These are phyloP conservation scores for Beta vulgaris DNA, from an alignment of 148 eudicot species.

Conservation along the genomic window DNA sequence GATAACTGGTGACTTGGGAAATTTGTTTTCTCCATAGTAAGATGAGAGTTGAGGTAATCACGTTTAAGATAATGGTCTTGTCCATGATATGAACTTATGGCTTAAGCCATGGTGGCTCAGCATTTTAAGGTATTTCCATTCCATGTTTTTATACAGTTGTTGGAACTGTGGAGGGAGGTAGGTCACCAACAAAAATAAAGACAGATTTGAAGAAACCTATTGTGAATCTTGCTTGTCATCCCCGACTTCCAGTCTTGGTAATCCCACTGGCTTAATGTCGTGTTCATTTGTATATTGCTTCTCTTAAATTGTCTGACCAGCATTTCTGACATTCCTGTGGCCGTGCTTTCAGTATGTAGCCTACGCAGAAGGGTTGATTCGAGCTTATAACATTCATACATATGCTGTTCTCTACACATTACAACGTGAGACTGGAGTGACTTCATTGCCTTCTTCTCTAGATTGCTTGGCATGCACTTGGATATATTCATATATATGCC, in stretches of 20 bases:
- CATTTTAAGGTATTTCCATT: background rate
- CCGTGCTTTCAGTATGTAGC: conserved; percentile 77
- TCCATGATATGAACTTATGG: background rate
- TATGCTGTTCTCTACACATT: conserved; percentile 93
- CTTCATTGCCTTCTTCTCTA: background rate
- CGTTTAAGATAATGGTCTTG: background rate
- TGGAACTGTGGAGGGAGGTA: conserved; percentile 98
- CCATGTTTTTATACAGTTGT: conserved; percentile 52
- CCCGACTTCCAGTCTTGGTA: conserved; percentile 94
- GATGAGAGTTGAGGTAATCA: background rate
- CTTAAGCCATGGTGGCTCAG: background rate
- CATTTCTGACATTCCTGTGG: conserved; percentile 17
- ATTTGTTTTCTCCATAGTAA: background rate
- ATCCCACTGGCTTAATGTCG: conserved; percentile 14
- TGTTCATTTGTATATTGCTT: background rate
- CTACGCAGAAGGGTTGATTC: conserved; percentile 88
- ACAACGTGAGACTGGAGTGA: conserved; percentile 64
- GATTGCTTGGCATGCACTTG: conserved; percentile 7
- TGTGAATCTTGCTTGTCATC: conserved; percentile 98
- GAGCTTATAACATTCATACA: conserved; percentile 95
- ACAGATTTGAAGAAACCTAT: conserved; percentile 96
- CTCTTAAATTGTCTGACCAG: background rate
- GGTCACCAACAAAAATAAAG: conserved; percentile 94
- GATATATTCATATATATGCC: conserved; percentile 17
- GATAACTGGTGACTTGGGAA: background rate